Percentiles rank a stretch among this genome's conserved stretches.
Conservation (phyloP, 495 filamentous ascomycete genomes). For the Penicillium odoratum region DNA sequence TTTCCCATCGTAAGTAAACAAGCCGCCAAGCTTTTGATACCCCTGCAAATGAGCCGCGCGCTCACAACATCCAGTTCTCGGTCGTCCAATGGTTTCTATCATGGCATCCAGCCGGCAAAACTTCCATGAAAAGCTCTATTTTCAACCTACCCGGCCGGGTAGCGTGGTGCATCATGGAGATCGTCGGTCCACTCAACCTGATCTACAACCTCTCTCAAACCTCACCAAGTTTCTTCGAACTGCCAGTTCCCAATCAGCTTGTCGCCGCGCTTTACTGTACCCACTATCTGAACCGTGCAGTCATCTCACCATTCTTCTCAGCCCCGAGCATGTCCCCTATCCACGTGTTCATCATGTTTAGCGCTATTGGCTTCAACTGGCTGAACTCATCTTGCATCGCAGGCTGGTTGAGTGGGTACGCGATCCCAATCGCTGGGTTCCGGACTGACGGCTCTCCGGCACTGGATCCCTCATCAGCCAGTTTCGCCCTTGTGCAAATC, state of each 20-base stretch:
- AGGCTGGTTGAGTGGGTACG: conserved; percentile 66
- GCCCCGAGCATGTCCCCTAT: conserved; percentile 92
- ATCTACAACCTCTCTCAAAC: conserved; percentile 75
- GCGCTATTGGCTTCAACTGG: conserved; percentile 70
- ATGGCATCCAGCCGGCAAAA: conserved; percentile 80
- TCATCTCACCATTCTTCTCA: conserved; percentile 73
- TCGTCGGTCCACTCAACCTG: conserved; percentile 70
- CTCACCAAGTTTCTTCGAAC: conserved; percentile 20
- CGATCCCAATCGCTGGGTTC: conserved; percentile 33
- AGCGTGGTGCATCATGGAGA: conserved; percentile 87
- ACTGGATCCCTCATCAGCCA: not conserved
- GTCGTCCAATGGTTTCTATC: conserved; percentile 62
- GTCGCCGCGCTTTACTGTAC: conserved; percentile 47
- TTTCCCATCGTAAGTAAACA: conserved; percentile 43
- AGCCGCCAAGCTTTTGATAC: not conserved
- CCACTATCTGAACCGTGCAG: conserved; percentile 87
- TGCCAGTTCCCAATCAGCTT: conserved; percentile 35
- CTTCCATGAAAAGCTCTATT: conserved; percentile 61
- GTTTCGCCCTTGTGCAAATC: not conserved
- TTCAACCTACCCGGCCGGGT: conserved; percentile 88
- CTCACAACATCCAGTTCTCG: conserved; percentile 42
- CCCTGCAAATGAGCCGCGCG: not conserved
- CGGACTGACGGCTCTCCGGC: conserved; percentile 10
- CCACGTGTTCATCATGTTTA: conserved; percentile 60
- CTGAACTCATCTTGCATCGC: conserved; percentile 74